These are phyloP conservation scores for Colletotrichum sp. DNA, from an alignment of 2,329 filamentous ascomycete species.

Conservation along the genomic window DNA sequence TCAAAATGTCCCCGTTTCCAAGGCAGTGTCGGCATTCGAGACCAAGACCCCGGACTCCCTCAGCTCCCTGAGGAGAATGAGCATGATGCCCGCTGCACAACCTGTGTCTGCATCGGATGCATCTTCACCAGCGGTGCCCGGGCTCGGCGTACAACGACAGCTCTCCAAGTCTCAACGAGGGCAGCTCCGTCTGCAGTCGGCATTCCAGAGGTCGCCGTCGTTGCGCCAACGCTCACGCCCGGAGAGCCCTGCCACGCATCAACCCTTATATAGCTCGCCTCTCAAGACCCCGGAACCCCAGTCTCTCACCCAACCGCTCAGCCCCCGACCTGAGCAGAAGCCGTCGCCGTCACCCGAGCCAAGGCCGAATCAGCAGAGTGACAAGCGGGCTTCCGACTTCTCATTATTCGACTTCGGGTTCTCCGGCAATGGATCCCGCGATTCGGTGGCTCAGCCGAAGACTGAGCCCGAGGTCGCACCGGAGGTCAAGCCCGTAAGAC, in stretches of 20 bases:
- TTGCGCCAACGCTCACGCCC: background rate
- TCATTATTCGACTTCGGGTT: background rate
- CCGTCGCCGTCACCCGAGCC: background rate
- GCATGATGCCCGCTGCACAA: background rate
- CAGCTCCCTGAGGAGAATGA: background rate
- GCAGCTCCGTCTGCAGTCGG: conserved; percentile 7
- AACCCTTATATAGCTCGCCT: background rate
- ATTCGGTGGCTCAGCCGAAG: background rate
- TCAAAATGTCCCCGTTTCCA: conserved; percentile 11
- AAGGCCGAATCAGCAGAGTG: background rate
- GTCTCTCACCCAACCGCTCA: background rate
- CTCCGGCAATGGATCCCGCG: background rate
- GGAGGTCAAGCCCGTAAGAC: background rate
- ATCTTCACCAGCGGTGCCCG: background rate
- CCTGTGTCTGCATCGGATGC: background rate
- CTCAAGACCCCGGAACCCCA: background rate
- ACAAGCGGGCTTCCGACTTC: background rate
- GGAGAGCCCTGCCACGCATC: background rate
- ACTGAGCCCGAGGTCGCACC: background rate
- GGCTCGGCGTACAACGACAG: background rate
- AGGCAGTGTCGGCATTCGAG: conserved; percentile 15
- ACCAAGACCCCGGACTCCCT: background rate
- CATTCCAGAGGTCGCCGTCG: background rate
- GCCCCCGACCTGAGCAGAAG: background rate
- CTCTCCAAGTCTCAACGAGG: conserved; percentile 16